Evolutionary conservation across 495 filamentous ascomycete species (phyloP).

Genomic region (Xylaria intraflava): DNA sequence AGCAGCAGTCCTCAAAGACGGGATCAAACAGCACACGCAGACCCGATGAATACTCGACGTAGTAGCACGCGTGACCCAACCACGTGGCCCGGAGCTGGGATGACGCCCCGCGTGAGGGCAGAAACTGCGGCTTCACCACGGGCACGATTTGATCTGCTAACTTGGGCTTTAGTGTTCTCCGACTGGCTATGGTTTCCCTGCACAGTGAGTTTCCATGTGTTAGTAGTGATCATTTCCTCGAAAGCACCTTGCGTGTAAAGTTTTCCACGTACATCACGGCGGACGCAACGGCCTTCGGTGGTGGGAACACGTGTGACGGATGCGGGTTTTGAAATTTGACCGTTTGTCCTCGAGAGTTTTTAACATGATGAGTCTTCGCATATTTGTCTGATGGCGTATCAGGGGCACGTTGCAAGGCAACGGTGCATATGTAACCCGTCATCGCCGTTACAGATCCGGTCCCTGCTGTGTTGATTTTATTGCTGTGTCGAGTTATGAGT

Average conservation of each 20-base stretch:
- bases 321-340: conserved; percentile 32
- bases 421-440: conserved; percentile 20
- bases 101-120: conserved; percentile 49
- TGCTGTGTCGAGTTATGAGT: conserved; percentile 7
- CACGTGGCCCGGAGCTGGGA: conserved; percentile 77
- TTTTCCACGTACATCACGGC: conserved; percentile 9
- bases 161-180: conserved; percentile 40
- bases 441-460: conserved; percentile 16
- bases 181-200: background rate
- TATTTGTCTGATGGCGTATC: conserved; percentile 20
- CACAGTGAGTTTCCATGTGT: background rate
- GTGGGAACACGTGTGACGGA: conserved; percentile 22
- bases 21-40: conserved; percentile 92
- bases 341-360: conserved; percentile 25
- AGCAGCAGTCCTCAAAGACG: conserved; percentile 84
- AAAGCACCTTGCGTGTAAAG: background rate
- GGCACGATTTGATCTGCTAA: conserved; percentile 57
- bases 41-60: conserved; percentile 83
- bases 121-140: conserved; percentile 64
- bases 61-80: conserved; percentile 94
- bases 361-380: conserved; percentile 28
- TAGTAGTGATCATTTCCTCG: background rate
- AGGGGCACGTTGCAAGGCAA: conserved; percentile 16
- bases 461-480: conserved; percentile 11
- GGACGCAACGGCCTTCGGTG: background rate